These are phyloP conservation scores for Xylaria scruposa DNA, from an alignment of 495 filamentous ascomycete species.

Conservation along the genomic window DNA sequence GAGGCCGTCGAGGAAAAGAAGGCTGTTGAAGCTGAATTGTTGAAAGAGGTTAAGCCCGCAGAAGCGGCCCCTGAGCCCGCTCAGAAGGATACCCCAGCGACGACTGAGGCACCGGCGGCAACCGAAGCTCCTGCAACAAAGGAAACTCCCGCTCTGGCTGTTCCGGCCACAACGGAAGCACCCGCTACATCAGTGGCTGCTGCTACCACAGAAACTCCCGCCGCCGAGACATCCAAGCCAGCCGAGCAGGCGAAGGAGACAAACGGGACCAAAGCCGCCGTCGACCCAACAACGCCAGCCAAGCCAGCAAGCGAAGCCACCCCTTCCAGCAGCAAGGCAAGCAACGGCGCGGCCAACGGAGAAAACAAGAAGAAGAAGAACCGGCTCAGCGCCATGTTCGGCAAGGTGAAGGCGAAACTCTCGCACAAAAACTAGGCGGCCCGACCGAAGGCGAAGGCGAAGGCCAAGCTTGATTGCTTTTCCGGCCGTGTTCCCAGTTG, in stretches of 20 bases:
- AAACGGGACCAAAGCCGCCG: conserved; percentile 34
- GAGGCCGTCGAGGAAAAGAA: conserved; percentile 79
- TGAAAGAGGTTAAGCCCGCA: conserved; percentile 51
- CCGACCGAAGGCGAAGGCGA: background rate
- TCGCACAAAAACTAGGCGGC: conserved; percentile 35
- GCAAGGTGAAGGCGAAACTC: conserved; percentile 65
- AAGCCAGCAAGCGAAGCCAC: conserved; percentile 37
- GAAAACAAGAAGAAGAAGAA: conserved; percentile 63
- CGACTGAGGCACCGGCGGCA: conserved; percentile 34
- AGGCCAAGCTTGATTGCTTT: background rate
- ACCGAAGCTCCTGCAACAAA: conserved; percentile 30
- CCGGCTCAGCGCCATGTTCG: conserved; percentile 63
- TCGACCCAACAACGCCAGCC: conserved; percentile 29
- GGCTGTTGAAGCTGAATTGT: conserved; percentile 72
- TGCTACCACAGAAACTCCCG: conserved; percentile 29
- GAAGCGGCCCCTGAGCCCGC: conserved; percentile 24
- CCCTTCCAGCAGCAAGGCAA: conserved; percentile 44
- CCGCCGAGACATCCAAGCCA: conserved; percentile 1
- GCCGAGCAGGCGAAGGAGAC: conserved; percentile 26
- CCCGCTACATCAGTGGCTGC: conserved; percentile 27
- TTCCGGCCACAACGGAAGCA: conserved; percentile 22
- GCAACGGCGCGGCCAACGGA: conserved; percentile 39
- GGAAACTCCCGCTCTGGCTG: conserved; percentile 28
- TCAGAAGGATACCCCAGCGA: conserved; percentile 23
- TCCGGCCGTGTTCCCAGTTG: conserved; percentile 29